Evolutionary conservation across 768 basidiomycete species (phyloP).

Genomic region (Mrakia gelida): DNA sequence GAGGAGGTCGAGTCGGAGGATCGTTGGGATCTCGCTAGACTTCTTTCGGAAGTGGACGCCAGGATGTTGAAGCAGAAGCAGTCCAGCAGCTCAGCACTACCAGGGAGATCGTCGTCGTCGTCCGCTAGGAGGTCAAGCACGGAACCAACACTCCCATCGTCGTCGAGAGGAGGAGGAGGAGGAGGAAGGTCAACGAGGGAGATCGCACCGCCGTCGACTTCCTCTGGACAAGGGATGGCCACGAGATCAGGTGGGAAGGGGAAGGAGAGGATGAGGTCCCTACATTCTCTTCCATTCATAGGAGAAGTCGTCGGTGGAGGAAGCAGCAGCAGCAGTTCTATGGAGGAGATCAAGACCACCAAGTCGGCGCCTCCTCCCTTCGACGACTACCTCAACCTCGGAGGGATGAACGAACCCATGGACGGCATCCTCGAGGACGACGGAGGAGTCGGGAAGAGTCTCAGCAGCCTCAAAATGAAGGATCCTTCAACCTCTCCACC

Average conservation of each 20-base stretch:
- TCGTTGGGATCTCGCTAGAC: conserved; percentile 18
- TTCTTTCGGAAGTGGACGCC: conserved; percentile 17
- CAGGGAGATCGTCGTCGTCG: neutral
- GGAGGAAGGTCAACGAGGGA: neutral
- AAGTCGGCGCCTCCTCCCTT: neutral
- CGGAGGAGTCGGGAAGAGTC: neutral
- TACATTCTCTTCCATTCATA: neutral
- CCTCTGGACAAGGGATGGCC: neutral
- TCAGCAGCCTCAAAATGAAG: neutral
- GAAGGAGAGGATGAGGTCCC: neutral
- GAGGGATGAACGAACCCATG: conserved; percentile 1
- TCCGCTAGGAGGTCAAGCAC: neutral
- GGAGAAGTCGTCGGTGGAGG: neutral
- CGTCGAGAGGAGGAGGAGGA: neutral
- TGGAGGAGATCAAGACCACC: neutral
- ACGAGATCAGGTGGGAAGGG: neutral
- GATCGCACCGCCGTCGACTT: neutral
- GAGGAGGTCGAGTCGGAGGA: neutral
- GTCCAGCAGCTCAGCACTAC: neutral
- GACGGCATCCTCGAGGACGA: neutral
- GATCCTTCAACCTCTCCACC: neutral
- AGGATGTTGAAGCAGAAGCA: conserved; percentile 18
- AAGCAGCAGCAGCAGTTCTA: neutral
- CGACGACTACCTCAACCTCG: conserved; percentile 13
- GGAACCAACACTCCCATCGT: neutral